Base-by-base conservation (phyloP, 2,329 filamentous ascomycete genomes). In the Ophiocordyceps camponoti-floridani region DNA sequence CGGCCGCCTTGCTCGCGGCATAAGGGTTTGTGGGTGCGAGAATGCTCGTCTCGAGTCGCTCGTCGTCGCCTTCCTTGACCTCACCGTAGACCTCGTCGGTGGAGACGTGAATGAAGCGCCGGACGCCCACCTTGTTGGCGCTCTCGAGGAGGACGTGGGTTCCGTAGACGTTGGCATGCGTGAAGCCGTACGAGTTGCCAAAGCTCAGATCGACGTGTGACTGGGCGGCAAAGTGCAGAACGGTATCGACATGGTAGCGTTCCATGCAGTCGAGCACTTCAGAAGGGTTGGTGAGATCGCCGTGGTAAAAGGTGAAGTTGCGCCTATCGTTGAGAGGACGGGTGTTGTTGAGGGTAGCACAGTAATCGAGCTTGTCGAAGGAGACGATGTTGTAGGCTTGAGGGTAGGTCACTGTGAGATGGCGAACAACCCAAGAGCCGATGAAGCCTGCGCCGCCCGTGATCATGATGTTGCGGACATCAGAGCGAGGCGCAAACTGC, bases 31-130 rank as follows among this genome's bases (percentile, higher is more conserved):
- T 88, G 0, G 84, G 84, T 1, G 79, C 78, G 31, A 89, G 68
- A 51, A 84, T 76, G 62, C 81, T 84, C 14, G 76, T 75, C 63
- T 88, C 84, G 40, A 79, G 65, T 50, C 85, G 61, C 54, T 85
- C 82, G 47, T 82, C 79, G 4, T 78, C 78, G 33, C 77, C 80
- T 44, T 80, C 75, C 47, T 75, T 75, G 47, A 85, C 81, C 58
- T 89, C 84, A 40, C 84, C 84, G 53, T 89, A 89, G 1, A 89
- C 84, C 64, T 89, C 84, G 57, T 91, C 84, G 1, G 84, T 89
- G 10, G 82, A 86, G 49, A 89, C 77, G 59, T 89, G 84, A 54
- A 89, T 79, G 60, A 89, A 89, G 43, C 79, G 72, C 52, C 71
- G 75, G 56, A 89, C 70, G 31, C 73, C 73, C 43, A 82, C 72